A percentile compares a stretch with the other conserved stretches of the same genome.
phyloP scores from a whole-genome alignment of 2,329 filamentous ascomycete genomes.

The Stachybotrys elegans region DNA sequence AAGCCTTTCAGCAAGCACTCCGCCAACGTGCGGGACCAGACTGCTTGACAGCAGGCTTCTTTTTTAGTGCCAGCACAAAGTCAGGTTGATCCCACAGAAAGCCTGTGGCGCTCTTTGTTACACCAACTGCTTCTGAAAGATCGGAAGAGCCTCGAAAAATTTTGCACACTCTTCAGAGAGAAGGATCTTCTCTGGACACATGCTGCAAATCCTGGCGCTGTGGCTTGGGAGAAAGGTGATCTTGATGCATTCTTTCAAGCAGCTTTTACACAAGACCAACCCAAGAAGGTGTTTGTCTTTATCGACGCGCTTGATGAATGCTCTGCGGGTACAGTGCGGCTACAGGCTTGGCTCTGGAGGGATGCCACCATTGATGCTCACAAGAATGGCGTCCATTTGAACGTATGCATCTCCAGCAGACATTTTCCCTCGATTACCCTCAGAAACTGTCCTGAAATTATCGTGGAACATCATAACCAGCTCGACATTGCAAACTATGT shows the following conservation, averaged over 20 bases:
- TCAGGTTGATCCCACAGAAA: neutral
- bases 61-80: conserved; percentile 5
- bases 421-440: conserved; percentile 7
- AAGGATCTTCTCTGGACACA: neutral
- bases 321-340: neutral
- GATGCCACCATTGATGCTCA: neutral
- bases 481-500: conserved; percentile 8
- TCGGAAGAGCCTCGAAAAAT: neutral
- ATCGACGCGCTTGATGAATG: conserved; percentile 11
- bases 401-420: conserved; percentile 7
- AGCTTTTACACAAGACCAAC: neutral
- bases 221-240: conserved; percentile 1
- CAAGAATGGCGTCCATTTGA: too few species aligned
- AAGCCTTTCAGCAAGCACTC: conserved; percentile 3
- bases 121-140: conserved; percentile 2
- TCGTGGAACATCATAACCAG: conserved; percentile 3
- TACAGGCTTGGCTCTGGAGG: conserved; percentile 4
- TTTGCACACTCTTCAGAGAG: neutral
- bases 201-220: neutral
- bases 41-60: conserved; percentile 5
- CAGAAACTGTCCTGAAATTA: neutral
- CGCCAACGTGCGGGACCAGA: neutral
- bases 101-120: conserved; percentile 5
- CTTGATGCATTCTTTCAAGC: conserved; percentile 1
- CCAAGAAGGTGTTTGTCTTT: conserved; percentile 5